Evolutionary conservation across 129 eudicot genomes (phyloP), one percentile per base, ranked within the genome.

Genomic region (Escallonia herrerae): DNA sequence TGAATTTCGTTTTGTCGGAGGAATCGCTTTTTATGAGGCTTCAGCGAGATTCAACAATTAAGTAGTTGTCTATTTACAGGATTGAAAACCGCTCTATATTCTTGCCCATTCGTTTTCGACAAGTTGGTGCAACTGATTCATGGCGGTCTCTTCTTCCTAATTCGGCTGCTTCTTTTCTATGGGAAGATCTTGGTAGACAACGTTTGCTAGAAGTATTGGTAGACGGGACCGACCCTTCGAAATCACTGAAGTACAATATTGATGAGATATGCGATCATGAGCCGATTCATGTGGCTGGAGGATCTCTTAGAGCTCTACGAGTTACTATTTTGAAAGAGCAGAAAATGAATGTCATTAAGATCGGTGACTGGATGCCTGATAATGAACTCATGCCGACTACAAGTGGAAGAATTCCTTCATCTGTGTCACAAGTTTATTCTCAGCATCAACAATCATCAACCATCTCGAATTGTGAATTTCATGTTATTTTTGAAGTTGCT

Each of bases 181-280:
- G 99, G 99, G 95, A 89, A 84, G 95, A 94, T 82, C 87, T 94
- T 76, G 97, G 99, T 50, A 84, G 99, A 74, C 72, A 77, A 64
- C 80, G 91, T 59, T 55, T 77, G 65, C 53, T 94, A 70, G 99
- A 94, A 79, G 58, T 94, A 55, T 60, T 80, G 75, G 80, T 82
- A 15, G 95, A 86, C 78, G 94, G 91, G 48, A 55, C 77, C 7
- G 79, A 89, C 58, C 62, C 86, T 38, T 60, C 69, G 42, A 71
- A 82, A 61, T 74, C 95, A 62, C 70, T 70, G 43, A 86, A 66
- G 63, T 94, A 86, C 74, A 80, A 79, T 65, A 89, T 94, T 54
- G 99, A 94, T 74, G 95, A 89, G 79, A 81, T 89, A 76, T 79
- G 68, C 8, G 96, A 94, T 78, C 90, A 86, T 72, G 86, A 71